Evolutionary conservation across 371 early-diverging fungal genomes (phyloP).

Genomic region (Conidiobolus incongruus): DNA sequence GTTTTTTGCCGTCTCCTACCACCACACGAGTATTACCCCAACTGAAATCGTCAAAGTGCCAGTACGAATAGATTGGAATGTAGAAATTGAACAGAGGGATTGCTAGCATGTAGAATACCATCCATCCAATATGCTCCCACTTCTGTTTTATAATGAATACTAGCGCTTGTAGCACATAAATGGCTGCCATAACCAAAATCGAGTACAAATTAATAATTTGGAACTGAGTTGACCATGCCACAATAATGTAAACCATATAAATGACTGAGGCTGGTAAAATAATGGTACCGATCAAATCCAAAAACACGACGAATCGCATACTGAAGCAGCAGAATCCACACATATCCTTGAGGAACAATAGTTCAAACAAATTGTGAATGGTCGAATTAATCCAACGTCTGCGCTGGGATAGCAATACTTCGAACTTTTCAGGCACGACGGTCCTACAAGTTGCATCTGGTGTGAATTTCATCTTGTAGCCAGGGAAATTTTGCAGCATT

Average conservation of each 20-base stretch:
- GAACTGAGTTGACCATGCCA: slow-evolving; percentile 25
- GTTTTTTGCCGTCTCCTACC: slow-evolving; percentile 50
- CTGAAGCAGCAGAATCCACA: slow-evolving; percentile 94
- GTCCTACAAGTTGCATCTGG: slow-evolving; percentile 91
- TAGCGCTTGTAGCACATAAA: slow-evolving; percentile 64
- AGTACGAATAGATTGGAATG: slow-evolving; percentile 73
- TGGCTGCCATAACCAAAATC: slow-evolving; percentile 40
- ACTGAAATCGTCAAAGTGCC: slow-evolving; percentile 94
- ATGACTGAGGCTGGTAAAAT: slow-evolving; percentile 81
- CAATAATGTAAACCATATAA: slow-evolving; percentile 57
- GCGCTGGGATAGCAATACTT: slow-evolving; percentile 69
- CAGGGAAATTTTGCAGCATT: slow-evolving; percentile 95
- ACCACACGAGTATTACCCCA: slow-evolving; percentile 95
- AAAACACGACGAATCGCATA: slow-evolving; percentile 82
- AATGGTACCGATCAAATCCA: slow-evolving; percentile 80
- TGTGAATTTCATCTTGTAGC: slow-evolving; percentile 89
- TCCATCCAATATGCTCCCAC: too few species aligned
- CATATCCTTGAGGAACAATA: slow-evolving; percentile 57
- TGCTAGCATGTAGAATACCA: too few species aligned
- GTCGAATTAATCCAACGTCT: slow-evolving; percentile 98
- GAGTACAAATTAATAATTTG: slow-evolving; percentile 29
- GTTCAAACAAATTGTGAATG: slow-evolving; percentile 87
- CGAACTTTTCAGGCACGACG: slow-evolving; percentile 86
- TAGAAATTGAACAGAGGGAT: too few species aligned
- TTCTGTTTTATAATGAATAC: slow-evolving; percentile 70